These are phyloP conservation scores for Tephrocybe sp. DNA, from an alignment of 768 basidiomycete species.

Conservation along the genomic window DNA sequence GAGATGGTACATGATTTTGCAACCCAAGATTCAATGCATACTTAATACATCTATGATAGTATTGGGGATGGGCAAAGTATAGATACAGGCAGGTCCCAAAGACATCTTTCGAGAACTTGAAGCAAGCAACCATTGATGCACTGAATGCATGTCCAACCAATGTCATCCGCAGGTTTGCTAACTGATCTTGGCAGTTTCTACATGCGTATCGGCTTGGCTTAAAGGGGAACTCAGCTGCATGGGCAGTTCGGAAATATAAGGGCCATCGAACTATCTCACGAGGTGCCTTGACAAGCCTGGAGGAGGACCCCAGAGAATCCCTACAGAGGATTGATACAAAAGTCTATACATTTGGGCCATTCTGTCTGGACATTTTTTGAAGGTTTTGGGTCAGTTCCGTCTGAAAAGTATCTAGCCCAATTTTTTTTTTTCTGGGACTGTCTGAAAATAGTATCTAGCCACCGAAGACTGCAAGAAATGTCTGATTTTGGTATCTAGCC, in stretches of 20 bases:
- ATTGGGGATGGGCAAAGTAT: conserved; percentile 36
- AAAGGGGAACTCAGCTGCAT: background rate
- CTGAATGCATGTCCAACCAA: conserved; percentile 34
- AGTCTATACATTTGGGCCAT: too few relatives aligned
- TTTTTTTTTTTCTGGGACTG: too few relatives aligned
- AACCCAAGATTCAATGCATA: background rate
- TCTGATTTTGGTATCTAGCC: too few relatives aligned
- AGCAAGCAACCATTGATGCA: conserved; percentile 15
- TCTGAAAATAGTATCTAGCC: too few relatives aligned
- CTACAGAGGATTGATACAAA: too few relatives aligned
- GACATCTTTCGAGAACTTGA: conserved; percentile 23
- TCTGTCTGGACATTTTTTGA: too few relatives aligned
- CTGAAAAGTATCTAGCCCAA: too few relatives aligned
- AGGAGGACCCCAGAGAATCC: background rate
- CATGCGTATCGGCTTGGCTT: background rate
- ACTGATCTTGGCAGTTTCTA: conserved; percentile 22
- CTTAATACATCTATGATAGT: conserved; percentile 7
- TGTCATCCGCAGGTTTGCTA: conserved; percentile 28
- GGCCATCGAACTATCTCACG: background rate
- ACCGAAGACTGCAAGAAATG: too few relatives aligned
- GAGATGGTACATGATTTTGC: conserved; percentile 32
- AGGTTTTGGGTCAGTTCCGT: too few relatives aligned
- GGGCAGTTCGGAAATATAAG: too few relatives aligned
- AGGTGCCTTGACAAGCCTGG: background rate
- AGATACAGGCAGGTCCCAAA: conserved; percentile 26